Evolutionary conservation across 805 yeast species (phyloP).

Genomic region (Yamadazyma olivae): DNA sequence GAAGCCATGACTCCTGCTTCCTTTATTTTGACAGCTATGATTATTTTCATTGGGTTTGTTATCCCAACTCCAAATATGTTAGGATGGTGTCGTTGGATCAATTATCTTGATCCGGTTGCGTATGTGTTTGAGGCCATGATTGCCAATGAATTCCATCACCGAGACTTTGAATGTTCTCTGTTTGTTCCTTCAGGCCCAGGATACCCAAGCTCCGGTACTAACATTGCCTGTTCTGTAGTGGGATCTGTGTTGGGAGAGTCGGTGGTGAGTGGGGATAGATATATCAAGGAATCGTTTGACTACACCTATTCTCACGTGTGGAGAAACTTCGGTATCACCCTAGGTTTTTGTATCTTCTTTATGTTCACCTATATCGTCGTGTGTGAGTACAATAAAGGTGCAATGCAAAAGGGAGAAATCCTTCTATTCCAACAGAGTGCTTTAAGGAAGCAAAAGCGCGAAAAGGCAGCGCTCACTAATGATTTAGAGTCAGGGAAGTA

Average conservation of each 20-base stretch:
- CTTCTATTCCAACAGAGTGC: slow-evolving; percentile 25
- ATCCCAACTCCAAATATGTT: slow-evolving; percentile 47
- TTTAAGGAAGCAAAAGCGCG: slow-evolving; percentile 28
- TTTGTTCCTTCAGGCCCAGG: slow-evolving; percentile 60
- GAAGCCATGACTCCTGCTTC: slow-evolving; percentile 46
- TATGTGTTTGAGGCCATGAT: slow-evolving; percentile 56
- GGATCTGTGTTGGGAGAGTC: slow-evolving; percentile 58
- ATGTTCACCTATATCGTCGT: slow-evolving; percentile 30
- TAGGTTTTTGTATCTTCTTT: slow-evolving; percentile 49
- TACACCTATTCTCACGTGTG: slow-evolving; percentile 63
- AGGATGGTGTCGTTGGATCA: slow-evolving; percentile 64
- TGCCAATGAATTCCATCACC: slow-evolving; percentile 61
- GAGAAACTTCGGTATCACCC: slow-evolving; percentile 73
- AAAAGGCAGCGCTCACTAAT: slow-evolving; percentile 12
- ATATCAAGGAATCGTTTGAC: slow-evolving; percentile 44
- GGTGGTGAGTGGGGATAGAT: slow-evolving; percentile 58
- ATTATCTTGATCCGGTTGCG: slow-evolving; percentile 41
- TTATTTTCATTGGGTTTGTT: slow-evolving; percentile 53
- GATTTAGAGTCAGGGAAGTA: slow-evolving; percentile 20
- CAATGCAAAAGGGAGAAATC: slow-evolving; percentile 44
- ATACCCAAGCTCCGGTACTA: slow-evolving; percentile 31
- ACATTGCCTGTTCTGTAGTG: slow-evolving; percentile 55
- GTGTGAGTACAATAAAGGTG: slow-evolving; percentile 39
- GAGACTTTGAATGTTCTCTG: slow-evolving; percentile 50
- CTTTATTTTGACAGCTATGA: slow-evolving; percentile 48